A percentile compares a stretch with the other conserved stretches of the same genome.
Conservation (phyloP, 179 eudicot species). For the Camellia oleifera region DNA sequence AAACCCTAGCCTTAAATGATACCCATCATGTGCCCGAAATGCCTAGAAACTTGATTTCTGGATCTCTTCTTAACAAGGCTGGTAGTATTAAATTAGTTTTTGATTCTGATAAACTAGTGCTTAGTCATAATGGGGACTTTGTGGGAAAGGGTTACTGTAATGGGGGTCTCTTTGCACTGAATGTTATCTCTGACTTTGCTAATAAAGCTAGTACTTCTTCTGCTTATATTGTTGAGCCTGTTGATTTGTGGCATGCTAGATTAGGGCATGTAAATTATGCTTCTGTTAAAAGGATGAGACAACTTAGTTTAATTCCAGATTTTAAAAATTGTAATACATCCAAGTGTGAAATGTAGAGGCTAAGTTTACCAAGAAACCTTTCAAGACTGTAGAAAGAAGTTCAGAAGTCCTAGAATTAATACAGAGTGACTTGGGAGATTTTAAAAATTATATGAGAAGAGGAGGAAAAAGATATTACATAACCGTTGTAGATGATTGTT, state of each 20-base stretch:
- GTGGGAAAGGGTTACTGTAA: not conserved
- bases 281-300: not conserved
- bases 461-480: conserved; percentile 12
- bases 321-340: not conserved
- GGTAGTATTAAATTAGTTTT: not conserved
- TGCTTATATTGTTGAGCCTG: too few relatives aligned
- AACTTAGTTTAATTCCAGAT: not conserved
- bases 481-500: conserved; percentile 17
- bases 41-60: not conserved
- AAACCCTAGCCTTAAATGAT: not conserved
- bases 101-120: not conserved
- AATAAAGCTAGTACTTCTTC: not conserved
- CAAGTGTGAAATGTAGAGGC: not conserved
- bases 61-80: not conserved
- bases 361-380: not conserved
- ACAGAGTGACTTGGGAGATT: conserved; percentile 17
- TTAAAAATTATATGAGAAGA: conserved; percentile 1
- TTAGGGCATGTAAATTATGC: not conserved
- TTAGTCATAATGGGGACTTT: not conserved
- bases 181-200: not conserved
- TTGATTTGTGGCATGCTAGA: not conserved
- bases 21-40: not conserved
- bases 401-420: conserved; percentile 6
- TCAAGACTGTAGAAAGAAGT: not conserved
- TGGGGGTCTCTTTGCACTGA: not conserved